Evolutionary conservation across 2,329 filamentous ascomycete genomes (phyloP).

Genomic region (Fusarium siculi): DNA sequence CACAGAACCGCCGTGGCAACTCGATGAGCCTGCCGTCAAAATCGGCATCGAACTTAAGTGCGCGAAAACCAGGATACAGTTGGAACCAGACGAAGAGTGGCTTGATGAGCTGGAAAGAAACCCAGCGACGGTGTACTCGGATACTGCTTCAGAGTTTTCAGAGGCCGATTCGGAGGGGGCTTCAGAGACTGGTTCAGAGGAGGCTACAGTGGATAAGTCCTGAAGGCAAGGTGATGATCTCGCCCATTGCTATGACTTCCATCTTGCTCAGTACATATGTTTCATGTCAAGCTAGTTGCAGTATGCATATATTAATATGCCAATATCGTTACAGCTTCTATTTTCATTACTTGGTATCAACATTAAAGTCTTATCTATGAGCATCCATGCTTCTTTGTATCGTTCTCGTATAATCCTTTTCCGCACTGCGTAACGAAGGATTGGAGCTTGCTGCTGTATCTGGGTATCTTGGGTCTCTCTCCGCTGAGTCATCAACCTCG

Average conservation of each 20-base stretch:
- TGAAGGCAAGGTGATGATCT: rapidly evolving
- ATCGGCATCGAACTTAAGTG: neutral
- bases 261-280: neutral
- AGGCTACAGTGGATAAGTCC: neutral
- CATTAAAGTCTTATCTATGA: neutral
- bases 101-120: neutral
- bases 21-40: neutral
- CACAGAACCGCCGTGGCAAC: neutral
- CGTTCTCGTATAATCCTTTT: constrained; percentile 39
- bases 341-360: neutral
- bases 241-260: neutral
- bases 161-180: neutral
- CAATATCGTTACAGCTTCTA: neutral
- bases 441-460: constrained; percentile 37
- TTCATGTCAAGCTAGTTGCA: neutral
- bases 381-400: constrained; percentile 12
- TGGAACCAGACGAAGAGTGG: neutral
- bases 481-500: constrained; percentile 48
- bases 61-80: no score
- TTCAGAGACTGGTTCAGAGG: neutral
- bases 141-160: neutral
- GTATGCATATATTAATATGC: no score
- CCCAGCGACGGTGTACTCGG: neutral
- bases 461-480: constrained; percentile 43
- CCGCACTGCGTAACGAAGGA: constrained; percentile 43